Conservation (phyloP, 192 early-diverging fungal species). For the Rhizophagus prolifer region DNA sequence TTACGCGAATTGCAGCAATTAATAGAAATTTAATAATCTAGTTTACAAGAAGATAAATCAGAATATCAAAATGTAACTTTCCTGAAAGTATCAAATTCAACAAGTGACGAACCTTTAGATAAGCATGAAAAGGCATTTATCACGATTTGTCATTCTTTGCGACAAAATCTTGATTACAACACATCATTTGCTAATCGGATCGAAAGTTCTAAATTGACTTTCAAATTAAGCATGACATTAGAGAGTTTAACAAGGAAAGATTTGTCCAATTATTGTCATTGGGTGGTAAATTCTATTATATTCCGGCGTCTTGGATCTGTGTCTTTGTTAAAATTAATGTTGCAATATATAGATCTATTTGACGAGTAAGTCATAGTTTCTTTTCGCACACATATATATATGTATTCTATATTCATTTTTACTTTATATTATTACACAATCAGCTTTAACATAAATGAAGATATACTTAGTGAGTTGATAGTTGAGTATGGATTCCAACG, state of each 20-base stretch:
- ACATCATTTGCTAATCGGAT: conserved; percentile 2
- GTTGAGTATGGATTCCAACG: background rate
- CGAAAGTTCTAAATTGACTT: background rate
- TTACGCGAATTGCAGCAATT: background rate
- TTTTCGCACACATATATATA: background rate
- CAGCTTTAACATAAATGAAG: background rate
- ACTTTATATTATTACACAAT: background rate
- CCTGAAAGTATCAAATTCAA: background rate
- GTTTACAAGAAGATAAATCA: conserved; percentile 1
- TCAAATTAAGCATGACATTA: background rate
- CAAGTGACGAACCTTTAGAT: background rate
- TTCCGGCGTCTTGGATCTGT: background rate
- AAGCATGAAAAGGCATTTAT: conserved; percentile 13
- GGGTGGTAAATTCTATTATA: background rate
- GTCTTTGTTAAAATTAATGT: conserved; percentile 13
- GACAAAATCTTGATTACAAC: background rate
- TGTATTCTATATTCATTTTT: background rate
- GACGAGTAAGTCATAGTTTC: background rate
- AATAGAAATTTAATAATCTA: background rate
- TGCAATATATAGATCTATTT: conserved; percentile 17
- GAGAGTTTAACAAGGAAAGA: background rate
- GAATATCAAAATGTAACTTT: background rate
- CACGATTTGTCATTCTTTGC: background rate
- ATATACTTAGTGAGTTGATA: background rate
- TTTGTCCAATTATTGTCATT: conserved; percentile 2